Conservation (phyloP, 495 filamentous ascomycete genomes). For the Hyphodiscus hymeniophilus region DNA sequence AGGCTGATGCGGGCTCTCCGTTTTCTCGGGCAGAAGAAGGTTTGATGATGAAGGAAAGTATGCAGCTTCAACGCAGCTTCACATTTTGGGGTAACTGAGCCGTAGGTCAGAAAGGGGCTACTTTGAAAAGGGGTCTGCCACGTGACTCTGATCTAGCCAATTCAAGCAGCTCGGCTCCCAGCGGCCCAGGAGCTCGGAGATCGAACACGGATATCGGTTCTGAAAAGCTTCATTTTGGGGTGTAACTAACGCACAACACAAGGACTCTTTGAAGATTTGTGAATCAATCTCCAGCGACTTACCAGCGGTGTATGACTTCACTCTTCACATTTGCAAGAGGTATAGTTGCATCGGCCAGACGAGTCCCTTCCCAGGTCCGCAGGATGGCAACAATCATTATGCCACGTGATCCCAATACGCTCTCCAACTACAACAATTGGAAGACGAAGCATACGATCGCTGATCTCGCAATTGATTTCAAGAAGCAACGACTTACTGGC, state of each 20-base stretch:
- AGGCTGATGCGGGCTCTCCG: too few relatives aligned
- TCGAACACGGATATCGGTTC: too few relatives aligned
- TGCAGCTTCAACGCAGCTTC: too few relatives aligned
- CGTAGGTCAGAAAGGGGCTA: too few relatives aligned
- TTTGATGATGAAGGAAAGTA: too few relatives aligned
- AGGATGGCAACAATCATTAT: slow-evolving; percentile 37
- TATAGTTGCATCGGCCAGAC: not conserved
- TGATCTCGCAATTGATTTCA: slow-evolving; percentile 74
- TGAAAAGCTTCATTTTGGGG: too few relatives aligned
- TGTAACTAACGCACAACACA: too few relatives aligned
- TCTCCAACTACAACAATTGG: slow-evolving; percentile 86
- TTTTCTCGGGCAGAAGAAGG: too few relatives aligned
- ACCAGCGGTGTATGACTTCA: slow-evolving; percentile 1
- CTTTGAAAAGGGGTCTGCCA: not conserved
- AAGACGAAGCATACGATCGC: slow-evolving; percentile 70
- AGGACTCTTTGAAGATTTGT: not conserved
- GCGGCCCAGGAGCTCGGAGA: too few relatives aligned
- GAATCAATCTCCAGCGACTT: not conserved
- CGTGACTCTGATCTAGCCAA: too few relatives aligned
- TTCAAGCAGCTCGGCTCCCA: too few relatives aligned
- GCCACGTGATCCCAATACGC: slow-evolving; percentile 76
- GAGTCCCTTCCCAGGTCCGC: not conserved
- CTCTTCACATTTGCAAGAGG: slow-evolving; percentile 8
- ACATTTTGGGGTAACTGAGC: too few relatives aligned
- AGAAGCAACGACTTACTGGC: slow-evolving; percentile 61